Evolutionary conservation across 495 filamentous ascomycete genomes (phyloP).

Genomic region (Tuber magnatum): DNA sequence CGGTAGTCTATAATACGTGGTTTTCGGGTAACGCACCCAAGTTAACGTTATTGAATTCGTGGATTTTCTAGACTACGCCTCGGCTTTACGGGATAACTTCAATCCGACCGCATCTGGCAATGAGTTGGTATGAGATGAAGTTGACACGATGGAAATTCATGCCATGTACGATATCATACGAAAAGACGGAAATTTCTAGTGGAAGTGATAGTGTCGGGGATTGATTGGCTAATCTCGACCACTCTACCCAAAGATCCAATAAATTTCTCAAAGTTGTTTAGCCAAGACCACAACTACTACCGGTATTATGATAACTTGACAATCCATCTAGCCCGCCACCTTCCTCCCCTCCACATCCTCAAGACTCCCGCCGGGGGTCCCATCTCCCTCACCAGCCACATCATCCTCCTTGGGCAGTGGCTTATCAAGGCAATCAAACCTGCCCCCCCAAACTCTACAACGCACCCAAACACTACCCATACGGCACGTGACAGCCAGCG

Average conservation of each 20-base stretch:
- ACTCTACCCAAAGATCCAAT: neutral
- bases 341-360: no score
- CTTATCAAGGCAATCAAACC: slow-evolving; percentile 58
- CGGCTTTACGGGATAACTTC: neutral
- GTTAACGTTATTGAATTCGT: neutral
- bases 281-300: neutral
- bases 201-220: neutral
- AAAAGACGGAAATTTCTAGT: neutral
- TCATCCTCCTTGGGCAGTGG: neutral
- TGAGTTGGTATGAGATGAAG: neutral
- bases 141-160: neutral
- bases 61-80: neutral
- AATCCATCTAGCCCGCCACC: no score
- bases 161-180: neutral
- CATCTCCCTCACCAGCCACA: no score
- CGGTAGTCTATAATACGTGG: neutral
- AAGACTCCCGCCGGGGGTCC: no score
- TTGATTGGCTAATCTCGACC: neutral
- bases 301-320: no score
- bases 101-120: neutral
- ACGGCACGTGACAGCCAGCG: slow-evolving; percentile 52
- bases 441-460: slow-evolving; percentile 49
- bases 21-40: neutral
- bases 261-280: neutral
- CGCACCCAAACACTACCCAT: slow-evolving; percentile 48